Base-by-base conservation (phyloP, 805 yeast genomes). In the Sugiyamaella smithiae region DNA sequence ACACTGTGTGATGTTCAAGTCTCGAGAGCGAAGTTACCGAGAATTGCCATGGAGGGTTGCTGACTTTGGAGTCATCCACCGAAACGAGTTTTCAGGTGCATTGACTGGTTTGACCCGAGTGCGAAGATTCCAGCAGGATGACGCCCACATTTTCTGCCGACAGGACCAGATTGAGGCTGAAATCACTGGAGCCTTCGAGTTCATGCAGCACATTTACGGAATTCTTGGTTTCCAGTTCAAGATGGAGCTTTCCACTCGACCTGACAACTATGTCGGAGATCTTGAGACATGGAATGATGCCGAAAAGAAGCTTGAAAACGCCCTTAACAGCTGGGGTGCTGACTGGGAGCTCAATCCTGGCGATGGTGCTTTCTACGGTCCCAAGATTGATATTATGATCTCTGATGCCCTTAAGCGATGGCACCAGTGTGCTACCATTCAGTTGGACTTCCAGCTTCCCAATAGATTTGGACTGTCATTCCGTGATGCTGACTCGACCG, bases 401-500 rank as follows among this genome's bases (percentile, higher is more conserved):
- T 81, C 90, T 57, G 99, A 93, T 69, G 96, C 97, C 41, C 77
- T 89, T 67, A 81, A 80, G 66, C 86, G 97, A 83, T 88, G 96
- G 95, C 93, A 87, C 74, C 99, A 93, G 74, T 91, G 98, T 78
- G 99, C 99, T 54, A 93, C 99, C 49, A 87, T 93, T 67, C 99
- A 93, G 76, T 80, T 93, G 66, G 99, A 93, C 72, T 93, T 91
- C 95, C 99, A 93, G 77, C 78, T 93, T 64, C 99, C 99, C 57
- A 76, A 78, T 62, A 84, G 99, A 72, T 93, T 93, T 66, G 96
- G 86, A 61, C 79, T 93, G 60, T 89, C 85, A 69, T 93, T 78
- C 76, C 85, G 86, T 72, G 78, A 43, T 46, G 68, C 70, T 9
- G 67, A 67, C 45, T 49, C 57, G 28, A 49, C 46, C 32, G 57